A percentile compares a stretch with the other conserved stretches of the same genome.
Conservation (phyloP, 192 early-diverging fungal species). For the Powellomyces hirtus region DNA sequence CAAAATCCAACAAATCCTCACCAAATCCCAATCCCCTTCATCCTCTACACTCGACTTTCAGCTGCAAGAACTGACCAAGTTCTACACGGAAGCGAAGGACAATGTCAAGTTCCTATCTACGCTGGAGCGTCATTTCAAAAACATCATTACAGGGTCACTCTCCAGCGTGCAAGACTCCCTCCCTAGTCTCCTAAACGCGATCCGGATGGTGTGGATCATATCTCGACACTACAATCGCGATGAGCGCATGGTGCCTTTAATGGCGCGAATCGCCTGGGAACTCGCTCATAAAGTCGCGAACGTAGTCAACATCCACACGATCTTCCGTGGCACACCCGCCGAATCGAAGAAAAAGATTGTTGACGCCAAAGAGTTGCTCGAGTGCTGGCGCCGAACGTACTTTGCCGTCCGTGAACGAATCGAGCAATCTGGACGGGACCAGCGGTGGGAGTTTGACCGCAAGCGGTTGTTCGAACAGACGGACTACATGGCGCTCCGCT, state of each 20-base stretch:
- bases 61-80: conserved; percentile 54
- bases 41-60: conserved; percentile 55
- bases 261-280: conserved; percentile 63
- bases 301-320: conserved; percentile 55
- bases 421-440: conserved; percentile 63
- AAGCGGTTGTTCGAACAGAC: conserved; percentile 67
- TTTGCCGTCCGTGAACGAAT: conserved; percentile 62
- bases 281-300: conserved; percentile 58
- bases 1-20: conserved; percentile 49
- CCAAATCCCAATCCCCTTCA: conserved; percentile 38
- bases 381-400: conserved; percentile 60
- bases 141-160: conserved; percentile 53
- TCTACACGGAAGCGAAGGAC: conserved; percentile 63
- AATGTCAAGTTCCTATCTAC: conserved; percentile 67
- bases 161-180: conserved; percentile 56
- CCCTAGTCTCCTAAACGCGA: conserved; percentile 56
- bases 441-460: conserved; percentile 67
- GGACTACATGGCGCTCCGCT: conserved; percentile 63
- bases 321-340: conserved; percentile 49
- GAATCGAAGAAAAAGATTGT: conserved; percentile 57
- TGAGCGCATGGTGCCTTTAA: conserved; percentile 65
- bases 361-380: conserved; percentile 55
- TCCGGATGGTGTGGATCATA: conserved; percentile 70
- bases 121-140: conserved; percentile 64
- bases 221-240: conserved; percentile 66